phyloP scores from a whole-genome alignment of 148 eudicot species.

The Chenopodium quinoa region DNA sequence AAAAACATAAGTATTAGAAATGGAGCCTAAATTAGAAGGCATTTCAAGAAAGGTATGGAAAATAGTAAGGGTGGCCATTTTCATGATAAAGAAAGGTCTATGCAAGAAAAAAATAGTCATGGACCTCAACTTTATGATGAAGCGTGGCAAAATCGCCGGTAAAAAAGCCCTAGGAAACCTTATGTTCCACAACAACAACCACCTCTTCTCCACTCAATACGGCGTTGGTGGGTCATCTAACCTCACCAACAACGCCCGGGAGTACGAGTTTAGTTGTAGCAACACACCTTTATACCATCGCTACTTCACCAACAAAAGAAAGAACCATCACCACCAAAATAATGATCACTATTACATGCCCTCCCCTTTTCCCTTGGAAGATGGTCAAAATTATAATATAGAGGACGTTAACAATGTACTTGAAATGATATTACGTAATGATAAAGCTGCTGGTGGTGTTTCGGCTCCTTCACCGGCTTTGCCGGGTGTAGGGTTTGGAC shows the following conservation, averaged over 20 bases:
- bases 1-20: slow-evolving; percentile 15
- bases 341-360: not conserved
- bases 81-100: slow-evolving; percentile 65
- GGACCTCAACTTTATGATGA: slow-evolving; percentile 54
- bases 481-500: slow-evolving; percentile 44
- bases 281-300: slow-evolving; percentile 39
- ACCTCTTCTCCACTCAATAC: not conserved
- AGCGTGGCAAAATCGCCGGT: slow-evolving; percentile 62
- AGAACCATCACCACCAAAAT: not conserved
- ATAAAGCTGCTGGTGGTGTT: slow-evolving; percentile 12
- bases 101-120: slow-evolving; percentile 46
- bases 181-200: slow-evolving; percentile 40
- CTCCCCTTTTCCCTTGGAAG: not conserved
- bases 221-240: not conserved
- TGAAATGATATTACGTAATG: slow-evolving; percentile 30
- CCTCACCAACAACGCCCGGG: not conserved
- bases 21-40: slow-evolving; percentile 50
- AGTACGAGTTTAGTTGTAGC: not conserved
- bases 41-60: slow-evolving; percentile 49
- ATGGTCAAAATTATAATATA: not conserved
- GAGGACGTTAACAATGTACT: slow-evolving; percentile 33
- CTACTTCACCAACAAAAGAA: slow-evolving; percentile 21
- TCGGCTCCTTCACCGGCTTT: slow-evolving; percentile 37
- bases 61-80: slow-evolving; percentile 41
- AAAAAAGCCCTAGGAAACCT: slow-evolving; percentile 63